Conservation (phyloP, 306 rosid species). For the Rosa chinensis region DNA sequence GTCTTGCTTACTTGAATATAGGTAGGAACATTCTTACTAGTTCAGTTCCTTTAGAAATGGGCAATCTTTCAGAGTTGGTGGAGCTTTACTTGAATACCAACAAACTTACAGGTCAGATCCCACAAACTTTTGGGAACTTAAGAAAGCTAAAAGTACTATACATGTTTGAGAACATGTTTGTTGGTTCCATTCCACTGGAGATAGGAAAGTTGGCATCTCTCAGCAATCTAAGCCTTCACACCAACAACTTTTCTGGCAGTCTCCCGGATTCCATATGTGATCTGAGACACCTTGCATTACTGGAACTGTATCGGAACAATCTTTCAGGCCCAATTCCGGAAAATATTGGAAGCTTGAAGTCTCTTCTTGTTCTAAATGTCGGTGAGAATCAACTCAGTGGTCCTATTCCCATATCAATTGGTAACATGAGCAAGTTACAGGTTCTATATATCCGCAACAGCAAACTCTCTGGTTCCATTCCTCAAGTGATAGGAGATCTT, state of each 20-base stretch:
- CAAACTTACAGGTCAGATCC: conserved; percentile 22
- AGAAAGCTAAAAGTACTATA: conserved; percentile 11
- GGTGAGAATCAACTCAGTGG: conserved; percentile 32
- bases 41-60: conserved; percentile 24
- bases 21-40: conserved; percentile 2
- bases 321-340: conserved; percentile 31
- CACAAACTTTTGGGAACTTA: conserved; percentile 20
- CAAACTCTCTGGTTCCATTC: conserved; percentile 33
- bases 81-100: conserved; percentile 25
- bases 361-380: conserved; percentile 28
- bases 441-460: conserved; percentile 29
- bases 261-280: conserved; percentile 24
- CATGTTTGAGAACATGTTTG: conserved; percentile 20
- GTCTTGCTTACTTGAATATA: conserved; percentile 11
- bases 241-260: conserved; percentile 24
- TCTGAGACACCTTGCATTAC: conserved; percentile 6
- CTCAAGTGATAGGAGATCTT: conserved; percentile 20
- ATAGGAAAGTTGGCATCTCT: conserved; percentile 19
- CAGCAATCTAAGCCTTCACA: background rate
- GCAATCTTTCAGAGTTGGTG: conserved; percentile 16
- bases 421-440: conserved; percentile 32
- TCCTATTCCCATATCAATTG: conserved; percentile 31
- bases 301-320: conserved; percentile 26
- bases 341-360: conserved; percentile 29
- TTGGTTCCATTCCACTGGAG: conserved; percentile 22